Evolutionary conservation across 306 rosid genomes (phyloP).

Genomic region (Sindora glabra): DNA sequence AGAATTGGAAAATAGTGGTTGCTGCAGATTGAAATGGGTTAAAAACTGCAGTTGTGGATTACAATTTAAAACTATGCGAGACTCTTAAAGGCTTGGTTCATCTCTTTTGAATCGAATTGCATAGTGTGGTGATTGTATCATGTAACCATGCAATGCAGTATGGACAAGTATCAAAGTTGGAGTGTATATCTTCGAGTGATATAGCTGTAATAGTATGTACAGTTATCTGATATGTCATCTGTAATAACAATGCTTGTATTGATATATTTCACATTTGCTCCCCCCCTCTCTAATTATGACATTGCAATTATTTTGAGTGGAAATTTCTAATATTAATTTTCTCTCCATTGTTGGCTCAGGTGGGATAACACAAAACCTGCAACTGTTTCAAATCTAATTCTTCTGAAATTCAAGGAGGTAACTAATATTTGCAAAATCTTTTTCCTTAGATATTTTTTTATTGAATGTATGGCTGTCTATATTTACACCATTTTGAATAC

Average conservation of each 20-base stretch:
- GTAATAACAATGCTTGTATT: neutral
- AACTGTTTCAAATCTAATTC: constrained; percentile 63
- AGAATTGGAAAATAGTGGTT: too few relatives aligned
- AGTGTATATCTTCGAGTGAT: too few relatives aligned
- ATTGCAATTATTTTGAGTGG: neutral
- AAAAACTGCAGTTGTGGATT: too few relatives aligned
- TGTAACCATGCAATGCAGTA: too few relatives aligned
- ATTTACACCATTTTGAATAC: neutral
- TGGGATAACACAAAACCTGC: constrained; percentile 82
- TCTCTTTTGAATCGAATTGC: too few relatives aligned
- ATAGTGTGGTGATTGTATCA: too few relatives aligned
- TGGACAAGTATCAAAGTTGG: too few relatives aligned
- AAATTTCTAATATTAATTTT: constrained; percentile 10
- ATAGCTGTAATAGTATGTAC: neutral
- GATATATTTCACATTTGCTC: neutral
- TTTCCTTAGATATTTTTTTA: neutral
- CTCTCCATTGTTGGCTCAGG: constrained; percentile 29
- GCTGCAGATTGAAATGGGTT: too few relatives aligned
- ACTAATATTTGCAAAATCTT: neutral
- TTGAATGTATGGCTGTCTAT: neutral
- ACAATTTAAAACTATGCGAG: too few relatives aligned
- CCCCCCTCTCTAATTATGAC: neutral
- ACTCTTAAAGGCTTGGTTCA: too few relatives aligned
- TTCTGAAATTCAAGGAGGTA: constrained; percentile 88
- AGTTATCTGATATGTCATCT: neutral